These are phyloP conservation scores for Ilyonectria mors-panacis DNA, from an alignment of 2,329 filamentous ascomycete species.

Conservation along the genomic window DNA sequence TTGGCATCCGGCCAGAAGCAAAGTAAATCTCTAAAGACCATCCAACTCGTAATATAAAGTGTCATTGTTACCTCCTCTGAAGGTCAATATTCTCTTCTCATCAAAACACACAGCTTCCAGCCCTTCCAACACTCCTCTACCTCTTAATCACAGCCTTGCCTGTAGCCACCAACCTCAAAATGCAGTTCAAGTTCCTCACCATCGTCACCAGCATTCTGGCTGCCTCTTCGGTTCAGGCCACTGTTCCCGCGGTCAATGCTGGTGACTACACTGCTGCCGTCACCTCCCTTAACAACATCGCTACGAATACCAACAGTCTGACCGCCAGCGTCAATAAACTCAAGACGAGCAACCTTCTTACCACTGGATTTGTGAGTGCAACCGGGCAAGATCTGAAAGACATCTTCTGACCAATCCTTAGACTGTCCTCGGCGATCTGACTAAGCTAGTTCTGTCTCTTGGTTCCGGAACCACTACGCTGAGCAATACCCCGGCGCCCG, in stretches of 20 bases:
- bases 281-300: background rate
- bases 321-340: background rate
- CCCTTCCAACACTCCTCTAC: conserved; percentile 1
- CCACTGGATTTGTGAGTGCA: background rate
- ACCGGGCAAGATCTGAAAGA: no score
- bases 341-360: background rate
- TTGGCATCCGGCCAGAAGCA: background rate
- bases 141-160: background rate
- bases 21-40: background rate
- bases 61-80: background rate
- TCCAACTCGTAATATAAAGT: background rate
- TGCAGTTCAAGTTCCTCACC: conserved; percentile 40
- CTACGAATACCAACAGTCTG: background rate
- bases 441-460: background rate
- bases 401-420: background rate
- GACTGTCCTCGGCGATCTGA: background rate
- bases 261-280: background rate
- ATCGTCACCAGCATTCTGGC: conserved; percentile 36
- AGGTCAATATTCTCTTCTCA: background rate
- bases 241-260: background rate
- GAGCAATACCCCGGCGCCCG: background rate
- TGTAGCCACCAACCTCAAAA: conserved; percentile 6
- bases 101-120: background rate
- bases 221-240: conserved; percentile 29
- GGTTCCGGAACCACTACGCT: background rate